Conservation (phyloP, 768 basidiomycete genomes). For the Cystobasidium ongulense region DNA sequence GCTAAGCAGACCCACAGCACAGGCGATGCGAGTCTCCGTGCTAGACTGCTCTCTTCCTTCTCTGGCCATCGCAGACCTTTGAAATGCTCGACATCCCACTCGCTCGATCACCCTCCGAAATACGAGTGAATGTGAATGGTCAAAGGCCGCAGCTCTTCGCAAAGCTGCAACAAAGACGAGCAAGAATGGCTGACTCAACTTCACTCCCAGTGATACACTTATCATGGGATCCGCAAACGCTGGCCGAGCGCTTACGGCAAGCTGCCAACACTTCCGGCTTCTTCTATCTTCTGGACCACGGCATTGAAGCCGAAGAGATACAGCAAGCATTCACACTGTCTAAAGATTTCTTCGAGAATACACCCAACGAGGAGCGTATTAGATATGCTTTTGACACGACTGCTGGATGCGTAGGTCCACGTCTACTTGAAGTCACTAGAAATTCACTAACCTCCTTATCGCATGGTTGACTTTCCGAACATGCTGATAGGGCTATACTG, state of each 20-base stretch:
- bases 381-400: neutral
- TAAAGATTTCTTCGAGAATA: neutral
- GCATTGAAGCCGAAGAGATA: neutral
- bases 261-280: constrained; percentile 1
- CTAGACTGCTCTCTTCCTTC: too few species aligned
- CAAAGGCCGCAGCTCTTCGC: too few species aligned
- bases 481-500: constrained; percentile 3
- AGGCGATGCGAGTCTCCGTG: too few species aligned
- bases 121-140: too few species aligned
- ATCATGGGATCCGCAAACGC: neutral
- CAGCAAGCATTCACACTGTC: neutral
- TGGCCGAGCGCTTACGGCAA: neutral
- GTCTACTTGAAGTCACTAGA: neutral
- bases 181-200: neutral
- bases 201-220: constrained; percentile 10
- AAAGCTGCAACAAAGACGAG: neutral
- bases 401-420: neutral
- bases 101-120: too few species aligned
- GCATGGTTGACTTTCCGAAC: neutral
- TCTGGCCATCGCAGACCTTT: too few species aligned
- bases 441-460: neutral
- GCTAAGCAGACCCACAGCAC: too few species aligned
- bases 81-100: too few species aligned
- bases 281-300: constrained; percentile 23
- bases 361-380: neutral